Percentiles rank a stretch among this genome's conserved stretches.
Evolutionary conservation across 108 stramenopile genomes (phyloP).

Genomic region (Cyclotella sp.): DNA sequence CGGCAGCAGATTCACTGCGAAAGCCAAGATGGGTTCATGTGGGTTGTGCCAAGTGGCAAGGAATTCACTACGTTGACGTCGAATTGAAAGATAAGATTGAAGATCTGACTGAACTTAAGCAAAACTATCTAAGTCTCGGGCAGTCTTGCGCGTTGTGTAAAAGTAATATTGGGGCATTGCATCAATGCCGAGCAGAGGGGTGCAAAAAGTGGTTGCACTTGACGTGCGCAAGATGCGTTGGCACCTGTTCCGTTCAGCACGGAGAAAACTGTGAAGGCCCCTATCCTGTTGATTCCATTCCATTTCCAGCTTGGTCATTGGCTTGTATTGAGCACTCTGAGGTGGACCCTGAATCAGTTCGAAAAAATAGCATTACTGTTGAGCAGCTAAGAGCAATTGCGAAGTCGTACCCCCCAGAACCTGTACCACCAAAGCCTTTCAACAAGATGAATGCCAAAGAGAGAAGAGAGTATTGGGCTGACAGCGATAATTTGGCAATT

Average conservation of each 20-base stretch:
- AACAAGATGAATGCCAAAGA: conserved; percentile 68
- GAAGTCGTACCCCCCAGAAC: conserved; percentile 77
- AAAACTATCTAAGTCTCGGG: conserved; percentile 50
- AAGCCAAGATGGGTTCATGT: conserved; percentile 80
- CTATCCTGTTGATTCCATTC: conserved; percentile 35
- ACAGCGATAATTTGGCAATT: conserved; percentile 62
- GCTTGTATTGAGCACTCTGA: conserved; percentile 79
- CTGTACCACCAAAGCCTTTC: conserved; percentile 64
- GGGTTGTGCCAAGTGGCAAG: conserved; percentile 90
- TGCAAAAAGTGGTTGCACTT: conserved; percentile 82
- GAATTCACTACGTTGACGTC: conserved; percentile 67
- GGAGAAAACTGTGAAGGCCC: conserved; percentile 81
- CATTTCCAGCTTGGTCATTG: conserved; percentile 74
- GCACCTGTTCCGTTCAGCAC: conserved; percentile 81
- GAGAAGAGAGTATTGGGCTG: conserved; percentile 52
- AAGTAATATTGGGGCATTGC: conserved; percentile 72
- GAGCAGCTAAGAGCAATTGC: conserved; percentile 66
- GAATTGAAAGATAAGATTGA: conserved; percentile 63
- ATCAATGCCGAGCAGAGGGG: conserved; percentile 63
- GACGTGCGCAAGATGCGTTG: conserved; percentile 80
- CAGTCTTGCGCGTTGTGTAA: conserved; percentile 70
- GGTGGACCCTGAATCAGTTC: conserved; percentile 50
- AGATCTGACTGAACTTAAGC: conserved; percentile 66
- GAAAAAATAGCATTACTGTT: conserved; percentile 46
- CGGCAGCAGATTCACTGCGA: conserved; percentile 17